Percentiles rank a stretch among this genome's conserved stretches.
Evolutionary conservation across 1,284 basidiomycete genomes (phyloP).

Genomic region (Vanrija pseudolonga): DNA sequence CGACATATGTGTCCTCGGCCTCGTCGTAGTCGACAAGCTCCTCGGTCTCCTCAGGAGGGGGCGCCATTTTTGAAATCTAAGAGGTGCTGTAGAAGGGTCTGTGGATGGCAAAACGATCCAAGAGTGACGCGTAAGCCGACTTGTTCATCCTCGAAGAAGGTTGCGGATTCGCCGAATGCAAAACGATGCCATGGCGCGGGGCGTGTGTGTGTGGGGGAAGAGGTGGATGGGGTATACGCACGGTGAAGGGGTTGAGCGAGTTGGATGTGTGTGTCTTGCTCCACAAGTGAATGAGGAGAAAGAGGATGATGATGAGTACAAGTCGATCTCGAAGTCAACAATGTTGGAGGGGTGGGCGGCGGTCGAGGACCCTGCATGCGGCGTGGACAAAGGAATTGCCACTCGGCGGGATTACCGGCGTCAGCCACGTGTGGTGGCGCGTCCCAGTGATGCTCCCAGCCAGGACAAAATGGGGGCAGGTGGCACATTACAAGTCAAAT

Average conservation of each 20-base stretch:
- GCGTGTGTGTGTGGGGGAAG: background rate
- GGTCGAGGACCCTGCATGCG: no score
- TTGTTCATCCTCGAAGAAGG: background rate
- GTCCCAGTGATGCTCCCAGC: no score
- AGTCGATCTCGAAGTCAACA: no score
- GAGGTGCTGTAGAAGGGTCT: background rate
- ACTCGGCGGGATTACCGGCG: no score
- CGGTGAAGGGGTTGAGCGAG: background rate
- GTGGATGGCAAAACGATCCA: background rate
- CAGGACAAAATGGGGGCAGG: no score
- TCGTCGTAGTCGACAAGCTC: slow-evolving; percentile 81
- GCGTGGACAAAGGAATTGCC: no score
- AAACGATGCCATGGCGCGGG: background rate
- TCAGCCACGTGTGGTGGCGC: no score
- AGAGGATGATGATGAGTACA: background rate
- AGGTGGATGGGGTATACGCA: background rate
- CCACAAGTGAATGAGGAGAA: background rate
- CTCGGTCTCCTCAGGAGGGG: slow-evolving; percentile 39
- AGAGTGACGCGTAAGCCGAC: slow-evolving; percentile 2
- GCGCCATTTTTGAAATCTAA: slow-evolving; percentile 22
- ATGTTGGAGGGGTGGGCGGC: no score
- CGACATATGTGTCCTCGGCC: slow-evolving; percentile 72
- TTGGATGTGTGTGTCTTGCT: background rate
- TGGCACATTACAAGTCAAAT: no score
- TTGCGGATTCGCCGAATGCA: background rate